Evolutionary conservation across 148 eudicot species (phyloP), one percentile per base, ranked within the genome.

Genomic region (Vaccinium myrtillus): DNA sequence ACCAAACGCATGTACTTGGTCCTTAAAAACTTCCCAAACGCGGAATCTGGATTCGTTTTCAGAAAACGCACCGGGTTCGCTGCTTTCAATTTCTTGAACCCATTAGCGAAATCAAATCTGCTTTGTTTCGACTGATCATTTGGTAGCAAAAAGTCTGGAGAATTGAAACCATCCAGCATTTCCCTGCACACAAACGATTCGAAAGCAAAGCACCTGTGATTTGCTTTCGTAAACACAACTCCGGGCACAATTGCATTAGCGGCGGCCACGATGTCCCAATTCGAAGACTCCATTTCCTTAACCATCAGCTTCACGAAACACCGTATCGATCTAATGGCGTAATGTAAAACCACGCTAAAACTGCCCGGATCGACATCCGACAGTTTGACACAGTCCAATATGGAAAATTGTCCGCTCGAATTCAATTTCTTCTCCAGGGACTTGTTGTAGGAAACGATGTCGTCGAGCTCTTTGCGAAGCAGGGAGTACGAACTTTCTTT

Each of bases 251-350:
- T 87, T 0, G 98, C 92, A 27, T 89, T 91, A 0, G 92, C 94
- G 0, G 95, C 99, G 27, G 91, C 88, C 18, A 90, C 92, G 1
- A 93, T 77, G 53, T 95, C 98, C 99, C 99, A 97, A 23, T 84
- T 87, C 0, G 90, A 90, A 21, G 83, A n/a, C 63, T 93, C 94
- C 98, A 95, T 97, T 65, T 94, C 94, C 65, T 90, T 81, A 63
- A 93, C 90, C 89, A 95, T 71, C 11, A 93, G 84, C 85, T 91
- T 95, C 58, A 95, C 93, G 48, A 97, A 97, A 80, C 87, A 85
- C 54, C 94, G 73, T 16, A 95, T 74, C 1, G 98, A 97, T 85
- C 90, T 86, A 73, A 94, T 7, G 0, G 86, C 75, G 59, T 89
- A 90, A 14, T 92, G 91, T 55, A 95, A 85, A 56, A 92, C 95